Evolutionary conservation across 345 rosid species (phyloP).

Genomic region (Luvunga scandens): DNA sequence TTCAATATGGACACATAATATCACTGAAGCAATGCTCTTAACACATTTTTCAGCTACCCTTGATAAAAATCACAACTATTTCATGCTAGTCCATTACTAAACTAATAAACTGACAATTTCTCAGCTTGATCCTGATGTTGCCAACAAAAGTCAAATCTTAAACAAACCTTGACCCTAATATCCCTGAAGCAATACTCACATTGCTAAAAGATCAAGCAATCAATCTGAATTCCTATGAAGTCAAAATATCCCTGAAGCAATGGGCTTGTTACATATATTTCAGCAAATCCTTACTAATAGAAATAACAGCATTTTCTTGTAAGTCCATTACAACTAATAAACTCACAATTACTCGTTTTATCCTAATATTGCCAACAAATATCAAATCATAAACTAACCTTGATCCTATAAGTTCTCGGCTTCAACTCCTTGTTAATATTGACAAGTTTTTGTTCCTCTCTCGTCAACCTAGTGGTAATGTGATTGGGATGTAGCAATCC

Average conservation of each 20-base stretch:
- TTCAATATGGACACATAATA: not conserved
- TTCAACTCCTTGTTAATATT: conserved; percentile 72
- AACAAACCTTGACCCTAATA: conserved; percentile 69
- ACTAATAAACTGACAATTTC: not conserved
- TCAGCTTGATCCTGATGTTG: not conserved
- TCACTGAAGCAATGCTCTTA: not conserved
- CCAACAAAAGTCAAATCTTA: not conserved
- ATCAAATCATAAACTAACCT: conserved; percentile 44
- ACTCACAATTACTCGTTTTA: not conserved
- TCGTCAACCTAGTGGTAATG: conserved; percentile 75
- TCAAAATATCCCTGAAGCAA: not conserved
- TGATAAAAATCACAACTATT: not conserved
- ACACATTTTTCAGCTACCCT: not conserved
- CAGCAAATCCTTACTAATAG: not conserved
- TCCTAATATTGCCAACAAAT: not conserved
- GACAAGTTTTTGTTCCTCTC: conserved; percentile 92
- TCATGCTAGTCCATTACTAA: not conserved
- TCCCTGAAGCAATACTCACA: not conserved
- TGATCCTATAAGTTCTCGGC: conserved; percentile 90
- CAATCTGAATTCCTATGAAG: not conserved
- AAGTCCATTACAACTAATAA: not conserved
- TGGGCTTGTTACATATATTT: not conserved
- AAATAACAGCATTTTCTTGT: not conserved
- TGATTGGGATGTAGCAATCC: conserved; percentile 85
- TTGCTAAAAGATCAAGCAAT: not conserved